Base-by-base conservation (phyloP, 805 yeast species). In the Schwanniomyces sp. region DNA sequence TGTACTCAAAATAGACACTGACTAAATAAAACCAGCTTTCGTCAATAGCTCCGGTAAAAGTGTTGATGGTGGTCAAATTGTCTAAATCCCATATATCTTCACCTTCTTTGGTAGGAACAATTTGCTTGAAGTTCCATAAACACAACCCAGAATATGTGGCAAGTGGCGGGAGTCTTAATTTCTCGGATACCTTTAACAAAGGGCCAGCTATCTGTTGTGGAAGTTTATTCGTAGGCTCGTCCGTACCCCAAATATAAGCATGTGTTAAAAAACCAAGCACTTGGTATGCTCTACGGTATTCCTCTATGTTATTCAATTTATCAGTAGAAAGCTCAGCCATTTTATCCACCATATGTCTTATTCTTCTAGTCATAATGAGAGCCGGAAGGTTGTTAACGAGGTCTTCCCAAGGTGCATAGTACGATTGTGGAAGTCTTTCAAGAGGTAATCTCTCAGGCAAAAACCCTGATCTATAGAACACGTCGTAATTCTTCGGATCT, bases 1-100 rank as follows among this genome's bases (percentile, higher is more conserved):
- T 81, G 55, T 81, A 78, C 67, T 91, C 98, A 59, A 92, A 88
- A 53, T 82, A 88, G 1, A 90, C 92, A 58, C 94, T 85, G 8
- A 91, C 92, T 49, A 91, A 72, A 64, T 89, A 91, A 64, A 91
- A 91, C 98, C 98, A 91, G 54, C 87, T 80, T 67, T 91, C 98
- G 67, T 91, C 97, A 37, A 85, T 80, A 4, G 90, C 81, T 1
- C 97, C 97, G 0, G 97, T 91, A 63, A 84, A 92, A 0, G 97
- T 90, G 62, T 81, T 82, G 51, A 88, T 79, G 1, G 95, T 86
- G 45, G 91, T 86, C 47, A 91, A 71, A 57, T 86, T 84, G 45
- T 85, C 84, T 40, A 88, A 76, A 51, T 80, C 82, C 69, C 76
- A 80, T 57, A 43, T 64, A 56, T 50, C 67, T 52, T 43, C 68